Evolutionary conservation across 2,329 filamentous ascomycete genomes (phyloP).

Genomic region (Arachnopeziza araneosa): DNA sequence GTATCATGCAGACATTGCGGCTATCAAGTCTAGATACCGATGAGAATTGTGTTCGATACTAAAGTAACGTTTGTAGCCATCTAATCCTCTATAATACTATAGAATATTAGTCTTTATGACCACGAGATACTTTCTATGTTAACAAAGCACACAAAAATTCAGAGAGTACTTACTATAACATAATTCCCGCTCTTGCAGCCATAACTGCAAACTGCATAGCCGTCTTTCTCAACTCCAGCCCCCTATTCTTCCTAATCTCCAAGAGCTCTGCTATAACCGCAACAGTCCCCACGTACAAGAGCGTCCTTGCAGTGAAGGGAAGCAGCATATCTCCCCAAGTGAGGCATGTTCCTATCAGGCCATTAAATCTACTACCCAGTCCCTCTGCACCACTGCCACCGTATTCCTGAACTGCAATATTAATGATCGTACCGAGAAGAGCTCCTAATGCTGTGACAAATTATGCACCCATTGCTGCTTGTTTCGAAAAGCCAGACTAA

Average conservation of each 20-base stretch:
- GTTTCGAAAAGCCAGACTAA: conserved; percentile 92
- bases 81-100: too few species aligned
- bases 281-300: conserved; percentile 92
- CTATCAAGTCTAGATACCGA: too few species aligned
- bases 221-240: conserved; percentile 72
- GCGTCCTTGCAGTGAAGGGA: conserved; percentile 96
- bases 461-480: conserved; percentile 88
- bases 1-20: too few species aligned
- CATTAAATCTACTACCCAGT: conserved; percentile 47
- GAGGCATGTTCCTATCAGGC: conserved; percentile 81
- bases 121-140: background rate
- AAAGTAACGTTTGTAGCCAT: too few species aligned
- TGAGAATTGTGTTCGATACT: too few species aligned
- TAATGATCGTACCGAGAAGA: conserved; percentile 84
- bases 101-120: too few species aligned
- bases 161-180: conserved; percentile 56
- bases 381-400: conserved; percentile 47
- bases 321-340: conserved; percentile 86
- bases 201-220: conserved; percentile 80
- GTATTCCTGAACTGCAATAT: conserved; percentile 89
- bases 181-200: conserved; percentile 82
- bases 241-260: conserved; percentile 71
- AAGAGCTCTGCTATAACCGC: conserved; percentile 91
- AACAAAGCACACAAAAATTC: background rate
- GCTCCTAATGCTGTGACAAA: conserved; percentile 91